Base-by-base conservation (phyloP, 2,329 filamentous ascomycete species). In the Sodiomyces alkalinus region DNA sequence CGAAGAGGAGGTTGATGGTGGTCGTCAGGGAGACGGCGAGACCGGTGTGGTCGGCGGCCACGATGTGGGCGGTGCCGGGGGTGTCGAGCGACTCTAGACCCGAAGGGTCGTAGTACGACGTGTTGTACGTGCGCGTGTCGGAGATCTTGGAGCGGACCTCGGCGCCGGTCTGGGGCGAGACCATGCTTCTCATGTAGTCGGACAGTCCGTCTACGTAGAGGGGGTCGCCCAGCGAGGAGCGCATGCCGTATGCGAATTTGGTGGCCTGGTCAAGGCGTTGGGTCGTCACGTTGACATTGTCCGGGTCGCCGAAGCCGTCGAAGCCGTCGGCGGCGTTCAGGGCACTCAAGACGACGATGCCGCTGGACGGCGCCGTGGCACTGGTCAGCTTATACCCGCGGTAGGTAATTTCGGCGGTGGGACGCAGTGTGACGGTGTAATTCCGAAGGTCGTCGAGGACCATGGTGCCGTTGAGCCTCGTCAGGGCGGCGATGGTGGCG, bases 241-340 rank as follows among this genome's bases (percentile, higher is more conserved):
- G 69, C 58, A 76, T 54, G 3, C 77, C 83, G 41, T 92, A 92
- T 0, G 74, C 80, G 44, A 86, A 92, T 6, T 79, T 62, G 34
- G 92, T 78, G 2, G 81, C 77, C 56, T 93, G 83, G 37, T 87
- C 74, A n/a, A 92, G 55, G 0, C 77, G 62, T 46, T 93, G 83
- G 0, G 78, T 81, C 21, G 73, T 81, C 1, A 82, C 46, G 37
- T 66, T 64, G 26, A 57, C 55, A 3, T 58, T 52, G 2, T 56
- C 52, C 2, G 62, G 52, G 9, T 70, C 54, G 12, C 70, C 74
- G 26, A 87, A 73, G 14, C 59, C 60, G 0, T 67, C 54, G 43
- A 83, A 92, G 0, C 79, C 79, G 35, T 75, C 65, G 22, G 87
- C 53, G 15, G 76, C 79, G 33, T 90, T 92, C 41, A 92, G 52